Percentiles rank a stretch among this genome's conserved stretches.
These are phyloP conservation scores for Mortierella sp. DNA, from an alignment of 371 early-diverging fungal species.

Conservation along the genomic window DNA sequence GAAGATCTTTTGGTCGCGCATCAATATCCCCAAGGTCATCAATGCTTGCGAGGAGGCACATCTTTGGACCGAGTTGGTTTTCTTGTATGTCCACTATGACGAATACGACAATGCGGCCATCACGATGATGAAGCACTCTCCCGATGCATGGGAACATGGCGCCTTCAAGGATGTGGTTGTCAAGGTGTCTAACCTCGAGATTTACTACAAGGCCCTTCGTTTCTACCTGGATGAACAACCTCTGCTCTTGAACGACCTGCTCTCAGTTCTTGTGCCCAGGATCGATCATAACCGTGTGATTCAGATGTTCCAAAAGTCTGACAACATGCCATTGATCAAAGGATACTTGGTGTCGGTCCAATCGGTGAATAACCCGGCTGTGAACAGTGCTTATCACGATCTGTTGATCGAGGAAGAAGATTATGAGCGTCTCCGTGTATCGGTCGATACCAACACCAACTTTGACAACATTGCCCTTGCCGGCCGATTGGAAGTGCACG, in stretches of 20 bases:
- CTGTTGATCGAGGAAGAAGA: conserved; percentile 97
- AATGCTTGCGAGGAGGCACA: conserved; percentile 92
- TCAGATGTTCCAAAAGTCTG: conserved; percentile 93
- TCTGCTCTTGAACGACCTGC: conserved; percentile 88
- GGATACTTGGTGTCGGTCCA: conserved; percentile 93
- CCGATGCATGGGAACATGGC: conserved; percentile 95
- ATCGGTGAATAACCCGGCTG: conserved; percentile 88
- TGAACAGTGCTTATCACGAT: conserved; percentile 95
- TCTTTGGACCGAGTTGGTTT: conserved; percentile 96
- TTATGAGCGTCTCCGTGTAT: conserved; percentile 88
- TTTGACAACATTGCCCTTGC: conserved; percentile 94
- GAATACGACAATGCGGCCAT: conserved; percentile 96
- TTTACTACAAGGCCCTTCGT: conserved; percentile 95
- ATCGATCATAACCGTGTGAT: conserved; percentile 97
- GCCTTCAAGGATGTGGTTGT: conserved; percentile 95
- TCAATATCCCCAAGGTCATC: conserved; percentile 99
- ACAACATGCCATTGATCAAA: conserved; percentile 96
- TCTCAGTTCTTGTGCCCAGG: conserved; percentile 86
- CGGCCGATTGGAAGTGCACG: conserved; percentile 92
- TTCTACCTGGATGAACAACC: conserved; percentile 98
- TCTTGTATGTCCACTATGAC: conserved; percentile 97
- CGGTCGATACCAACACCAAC: conserved; percentile 91
- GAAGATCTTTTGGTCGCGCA: conserved; percentile 93
- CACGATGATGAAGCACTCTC: conserved; percentile 93
- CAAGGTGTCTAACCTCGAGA: conserved; percentile 95